Evolutionary conservation across 352 stramenopile species (phyloP), one percentile per base, ranked within the genome.

Genomic region (Saprolegnia parasitica): DNA sequence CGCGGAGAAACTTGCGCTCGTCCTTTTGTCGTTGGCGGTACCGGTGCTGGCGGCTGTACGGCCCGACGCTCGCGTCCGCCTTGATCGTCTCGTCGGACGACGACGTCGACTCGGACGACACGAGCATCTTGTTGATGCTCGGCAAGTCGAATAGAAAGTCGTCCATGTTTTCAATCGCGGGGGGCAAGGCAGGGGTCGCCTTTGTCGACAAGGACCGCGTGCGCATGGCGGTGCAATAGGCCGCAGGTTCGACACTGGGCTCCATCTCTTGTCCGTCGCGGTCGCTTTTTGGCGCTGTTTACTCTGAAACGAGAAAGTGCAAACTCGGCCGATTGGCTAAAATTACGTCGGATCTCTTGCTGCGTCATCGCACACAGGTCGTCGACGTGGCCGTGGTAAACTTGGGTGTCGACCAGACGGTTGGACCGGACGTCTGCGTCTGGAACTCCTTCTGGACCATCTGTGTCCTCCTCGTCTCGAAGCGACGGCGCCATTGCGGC

Each of bases 1-100:
- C 39, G 5, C 63, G 45, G 1, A 70, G 54, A 10, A 63, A 55
- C 11, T 70, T 70, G 16, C 54, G 50, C 42, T 70, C 63, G 26
- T 60, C 49, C 26, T 70, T 70, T 70, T 70, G 63, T 13, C 63
- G 49, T 24, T 52, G 23, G 20, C 63, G 63, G 23, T 70, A 60
- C 11, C 52, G 52, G 35, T 60, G 52, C 52, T 60, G 52, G 52
- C 52, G 52, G 11, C 52, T 60, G 20, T 60, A 60, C 35, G 52
- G 52, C 35, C 52, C 52, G 13, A 20, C 11, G 11, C 24, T 20
- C 24, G 52, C 52, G 42, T 49, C 42, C 42, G 42, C 10, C 10
- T 49, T 49, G 42, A 8, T n/a, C 42, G 11, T n/a, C 18, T 35
- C 24, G 35, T 55, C 24, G 47, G 24, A 29, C n/a, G n/a, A 23